phyloP scores from a whole-genome alignment of 1,139 yeast species.

The Candida tetrigidarum region DNA sequence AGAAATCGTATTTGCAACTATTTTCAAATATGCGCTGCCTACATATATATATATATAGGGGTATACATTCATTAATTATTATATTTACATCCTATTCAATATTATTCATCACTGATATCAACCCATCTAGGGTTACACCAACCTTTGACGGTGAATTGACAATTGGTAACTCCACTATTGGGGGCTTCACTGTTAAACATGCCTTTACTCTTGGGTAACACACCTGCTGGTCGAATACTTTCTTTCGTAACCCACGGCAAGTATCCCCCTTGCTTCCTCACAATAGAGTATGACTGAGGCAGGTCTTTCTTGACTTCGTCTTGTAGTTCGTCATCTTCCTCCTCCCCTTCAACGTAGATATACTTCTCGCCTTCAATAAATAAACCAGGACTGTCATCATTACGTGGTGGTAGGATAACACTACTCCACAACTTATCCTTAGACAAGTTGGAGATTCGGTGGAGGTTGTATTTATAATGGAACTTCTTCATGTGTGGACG shows the following conservation, averaged over 20 bases:
- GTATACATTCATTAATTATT: too few relatives aligned
- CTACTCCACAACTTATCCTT: conserved; percentile 54
- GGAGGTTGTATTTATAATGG: conserved; percentile 31
- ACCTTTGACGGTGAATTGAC: conserved; percentile 57
- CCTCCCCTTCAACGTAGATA: conserved; percentile 21
- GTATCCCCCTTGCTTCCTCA: conserved; percentile 29
- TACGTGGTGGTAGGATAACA: conserved; percentile 52
- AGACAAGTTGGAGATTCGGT: conserved; percentile 39
- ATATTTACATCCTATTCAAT: background rate
- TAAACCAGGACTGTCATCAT: conserved; percentile 35
- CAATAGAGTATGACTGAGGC: conserved; percentile 14
- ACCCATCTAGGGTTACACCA: conserved; percentile 58
- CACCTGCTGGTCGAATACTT: conserved; percentile 42
- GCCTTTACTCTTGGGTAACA: conserved; percentile 26
- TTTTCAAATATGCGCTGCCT: too few relatives aligned
- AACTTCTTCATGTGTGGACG: conserved; percentile 29
- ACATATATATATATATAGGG: too few relatives aligned
- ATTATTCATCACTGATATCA: conserved; percentile 8
- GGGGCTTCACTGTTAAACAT: conserved; percentile 41
- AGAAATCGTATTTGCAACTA: too few relatives aligned
- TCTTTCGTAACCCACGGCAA: conserved; percentile 43
- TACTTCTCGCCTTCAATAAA: conserved; percentile 28
- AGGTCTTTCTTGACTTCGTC: conserved; percentile 12
- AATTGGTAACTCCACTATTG: conserved; percentile 39
- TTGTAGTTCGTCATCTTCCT: background rate